Evolutionary conservation across 1,284 basidiomycete species (phyloP), one percentile per base, ranked within the genome.

Genomic region (Baeospora myosura): DNA sequence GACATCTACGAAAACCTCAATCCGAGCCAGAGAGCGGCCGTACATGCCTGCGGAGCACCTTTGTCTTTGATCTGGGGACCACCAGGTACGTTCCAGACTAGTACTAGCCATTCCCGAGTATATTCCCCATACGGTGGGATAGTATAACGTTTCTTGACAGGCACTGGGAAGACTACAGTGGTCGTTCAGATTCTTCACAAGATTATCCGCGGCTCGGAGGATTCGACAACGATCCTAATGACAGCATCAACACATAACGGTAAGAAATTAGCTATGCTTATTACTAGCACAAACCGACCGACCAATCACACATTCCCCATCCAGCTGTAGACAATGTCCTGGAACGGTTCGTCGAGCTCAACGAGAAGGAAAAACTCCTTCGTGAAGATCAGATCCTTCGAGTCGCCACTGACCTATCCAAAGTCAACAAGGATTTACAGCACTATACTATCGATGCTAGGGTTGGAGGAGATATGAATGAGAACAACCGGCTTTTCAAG

Each of bases 171-270:
- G 57, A 81, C 78, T 0, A 81, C 77, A 0, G 79, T 81, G 1
- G 76, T 81, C 1, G 69, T 81, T 1, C 68, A 76, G 44, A 77
- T 81, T 31, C 63, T 81, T 10, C 59, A 61, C 11, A 63, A 62
- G 23, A 64, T 78, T 23, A 46, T 81, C 10, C 55, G 52, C 12
- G 47, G 44, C 32, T 52, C 56, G 24, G 57, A 57, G 18, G 50
- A 59, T 4, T 60, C 66, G 2, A 52, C 55, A 4, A 76, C 70
- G 49, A 74, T 82, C 21, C 59, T 81, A 14, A 78, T 81, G 76
- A 77, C 78, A 0, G 79, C 78, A 0, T 82, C 79, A 0, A 81
- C 78, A 0, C 76, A 81, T 49, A 81, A 81, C 44, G 78, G 78
- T 75, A 48, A 40, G 53, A 28, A 20, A 6, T 17, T 21, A 8